A percentile compares a stretch with the other conserved stretches of the same genome.
These are phyloP conservation scores for Pyracantha coccinea DNA, from an alignment of 331 rosid species.

Conservation along the genomic window DNA sequence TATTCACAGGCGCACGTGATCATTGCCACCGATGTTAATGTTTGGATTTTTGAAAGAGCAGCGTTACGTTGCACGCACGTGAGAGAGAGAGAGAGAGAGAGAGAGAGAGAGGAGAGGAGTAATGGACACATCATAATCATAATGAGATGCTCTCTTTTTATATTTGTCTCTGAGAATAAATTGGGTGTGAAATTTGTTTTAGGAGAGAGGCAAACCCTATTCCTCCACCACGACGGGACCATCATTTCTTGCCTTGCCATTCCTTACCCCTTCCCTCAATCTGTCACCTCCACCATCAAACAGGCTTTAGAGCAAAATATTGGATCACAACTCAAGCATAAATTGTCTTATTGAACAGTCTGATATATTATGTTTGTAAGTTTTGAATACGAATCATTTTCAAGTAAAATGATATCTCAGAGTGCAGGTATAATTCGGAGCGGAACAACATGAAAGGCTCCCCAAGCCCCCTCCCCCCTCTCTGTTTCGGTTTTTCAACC, in stretches of 20 bases:
- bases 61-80: slow-evolving; percentile 20
- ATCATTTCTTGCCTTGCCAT: neutral
- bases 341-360: no score
- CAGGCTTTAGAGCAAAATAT: no score
- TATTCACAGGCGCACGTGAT: neutral
- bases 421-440: no score
- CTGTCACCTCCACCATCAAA: neutral
- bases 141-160: neutral
- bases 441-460: no score
- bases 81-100: neutral
- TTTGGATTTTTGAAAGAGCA: neutral
- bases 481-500: no score
- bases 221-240: slow-evolving; percentile 14
- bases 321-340: no score
- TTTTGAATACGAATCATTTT: no score
- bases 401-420: no score
- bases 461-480: no score
- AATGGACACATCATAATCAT: neutral
- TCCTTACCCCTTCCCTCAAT: no score
- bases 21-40: neutral
- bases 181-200: neutral
- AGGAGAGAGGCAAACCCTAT: neutral
- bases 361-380: no score
- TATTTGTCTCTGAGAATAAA: neutral
- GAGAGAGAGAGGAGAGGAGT: no score